These are phyloP conservation scores for Magnusiomyces paraingens DNA, from an alignment of 1,139 yeast genomes.

Conservation along the genomic window DNA sequence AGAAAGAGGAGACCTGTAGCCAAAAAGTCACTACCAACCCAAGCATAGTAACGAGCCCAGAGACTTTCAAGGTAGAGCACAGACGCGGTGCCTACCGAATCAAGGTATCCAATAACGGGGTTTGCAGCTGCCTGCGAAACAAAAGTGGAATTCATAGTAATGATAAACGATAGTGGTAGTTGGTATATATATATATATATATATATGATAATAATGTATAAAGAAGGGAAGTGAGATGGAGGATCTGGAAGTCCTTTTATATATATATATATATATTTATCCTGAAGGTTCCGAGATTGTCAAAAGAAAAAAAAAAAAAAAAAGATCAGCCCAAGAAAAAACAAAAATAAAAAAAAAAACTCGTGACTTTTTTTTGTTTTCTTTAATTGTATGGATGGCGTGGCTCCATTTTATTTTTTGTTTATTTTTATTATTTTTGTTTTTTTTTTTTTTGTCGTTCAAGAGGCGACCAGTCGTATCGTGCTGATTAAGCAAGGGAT, in stretches of 20 bases:
- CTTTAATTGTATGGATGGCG: too few relatives aligned
- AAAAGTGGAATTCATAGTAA: conserved; percentile 8
- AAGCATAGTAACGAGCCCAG: conserved; percentile 78
- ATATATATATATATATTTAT: not conserved
- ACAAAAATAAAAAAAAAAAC: conserved; percentile 2
- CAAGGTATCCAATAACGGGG: conserved; percentile 3
- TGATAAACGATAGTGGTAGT: not conserved
- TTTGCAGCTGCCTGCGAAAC: conserved; percentile 2
- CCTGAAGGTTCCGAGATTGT: not conserved
- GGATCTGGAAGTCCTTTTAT: not conserved
- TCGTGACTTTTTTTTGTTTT: not conserved
- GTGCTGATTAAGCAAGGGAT: too few relatives aligned
- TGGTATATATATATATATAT: too few relatives aligned
- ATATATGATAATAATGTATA: too few relatives aligned
- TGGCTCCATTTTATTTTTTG: too few relatives aligned
- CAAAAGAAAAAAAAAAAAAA: not conserved
- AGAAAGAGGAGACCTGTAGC: conserved; percentile 82
- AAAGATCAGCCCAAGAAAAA: not conserved
- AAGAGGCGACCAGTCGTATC: too few relatives aligned
- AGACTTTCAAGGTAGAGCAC: conserved; percentile 47
- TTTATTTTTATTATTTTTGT: too few relatives aligned
- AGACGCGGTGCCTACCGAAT: conserved; percentile 2
- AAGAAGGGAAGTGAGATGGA: not conserved
- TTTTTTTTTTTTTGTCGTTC: too few relatives aligned
- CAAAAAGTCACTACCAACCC: conserved; percentile 64